Evolutionary conservation across 495 filamentous ascomycete species (phyloP).

Genomic region (Neurospora sp.): DNA sequence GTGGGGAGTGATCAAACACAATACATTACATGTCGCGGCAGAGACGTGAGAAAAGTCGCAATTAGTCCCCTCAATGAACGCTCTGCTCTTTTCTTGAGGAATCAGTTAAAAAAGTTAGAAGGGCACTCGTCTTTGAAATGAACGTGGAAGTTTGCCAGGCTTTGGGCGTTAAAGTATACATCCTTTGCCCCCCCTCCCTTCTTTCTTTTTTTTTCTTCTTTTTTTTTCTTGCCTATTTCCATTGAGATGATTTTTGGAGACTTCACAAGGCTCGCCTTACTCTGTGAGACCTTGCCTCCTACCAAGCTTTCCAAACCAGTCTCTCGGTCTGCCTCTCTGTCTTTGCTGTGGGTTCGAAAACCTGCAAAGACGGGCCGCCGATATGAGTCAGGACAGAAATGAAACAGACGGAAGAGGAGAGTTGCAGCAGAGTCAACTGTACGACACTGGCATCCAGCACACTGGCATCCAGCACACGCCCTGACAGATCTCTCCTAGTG

Average conservation of each 20-base stretch:
- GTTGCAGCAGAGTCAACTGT: neutral
- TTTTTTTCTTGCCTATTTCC: too few species aligned
- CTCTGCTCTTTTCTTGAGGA: neutral
- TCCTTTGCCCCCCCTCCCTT: too few species aligned
- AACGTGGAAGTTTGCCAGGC: too few species aligned
- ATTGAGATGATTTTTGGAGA: neutral
- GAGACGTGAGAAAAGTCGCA: neutral
- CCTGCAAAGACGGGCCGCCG: neutral
- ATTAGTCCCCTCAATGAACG: neutral
- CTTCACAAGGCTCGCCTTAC: neutral
- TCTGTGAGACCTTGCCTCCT: neutral
- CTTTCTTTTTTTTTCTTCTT: too few species aligned
- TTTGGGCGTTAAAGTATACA: too few species aligned
- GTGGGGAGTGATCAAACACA: neutral
- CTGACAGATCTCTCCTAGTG: neutral
- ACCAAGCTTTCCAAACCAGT: neutral
- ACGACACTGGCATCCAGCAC: neutral
- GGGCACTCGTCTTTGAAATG: neutral
- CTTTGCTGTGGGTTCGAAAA: neutral
- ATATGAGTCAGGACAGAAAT: neutral
- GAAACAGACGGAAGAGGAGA: neutral
- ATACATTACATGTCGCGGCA: neutral
- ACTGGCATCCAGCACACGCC: neutral
- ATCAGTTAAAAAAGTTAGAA: neutral
- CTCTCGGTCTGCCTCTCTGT: neutral